Percentiles rank a stretch among this genome's conserved stretches.
These are phyloP conservation scores for Elymus sibiricus DNA, from an alignment of 176 grass and related monocot species.

Conservation along the genomic window DNA sequence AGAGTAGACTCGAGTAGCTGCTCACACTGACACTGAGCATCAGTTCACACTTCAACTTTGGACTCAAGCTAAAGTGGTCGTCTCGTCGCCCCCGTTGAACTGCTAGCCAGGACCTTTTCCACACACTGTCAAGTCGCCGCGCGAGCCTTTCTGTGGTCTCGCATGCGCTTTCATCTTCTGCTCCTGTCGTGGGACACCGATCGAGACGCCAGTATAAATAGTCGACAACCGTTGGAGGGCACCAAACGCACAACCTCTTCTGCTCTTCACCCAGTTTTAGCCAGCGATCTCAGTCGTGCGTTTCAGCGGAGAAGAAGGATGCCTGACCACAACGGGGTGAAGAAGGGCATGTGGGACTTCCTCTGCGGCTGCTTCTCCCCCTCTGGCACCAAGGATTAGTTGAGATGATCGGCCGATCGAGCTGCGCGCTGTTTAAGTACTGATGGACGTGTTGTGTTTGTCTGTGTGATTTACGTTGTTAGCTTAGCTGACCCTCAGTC, in stretches of 20 bases:
- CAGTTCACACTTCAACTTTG: neutral
- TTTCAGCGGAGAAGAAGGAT: neutral
- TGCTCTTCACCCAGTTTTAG: neutral
- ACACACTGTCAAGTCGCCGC: neutral
- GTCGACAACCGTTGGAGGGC: neutral
- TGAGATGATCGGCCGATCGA: neutral
- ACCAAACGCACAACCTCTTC: neutral
- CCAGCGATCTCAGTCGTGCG: too few species aligned
- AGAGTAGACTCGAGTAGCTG: too few species aligned
- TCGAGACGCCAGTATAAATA: neutral
- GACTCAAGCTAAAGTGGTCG: too few species aligned
- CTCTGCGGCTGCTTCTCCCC: slow-evolving; percentile 26
- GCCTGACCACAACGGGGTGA: slow-evolving; percentile 24
- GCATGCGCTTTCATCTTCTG: neutral
- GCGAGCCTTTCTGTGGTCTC: neutral
- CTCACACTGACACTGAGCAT: too few species aligned
- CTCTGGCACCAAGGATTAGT: neutral
- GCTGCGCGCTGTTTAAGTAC: neutral
- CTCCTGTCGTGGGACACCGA: neutral
- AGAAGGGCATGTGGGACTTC: slow-evolving; percentile 14
- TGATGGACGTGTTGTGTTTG: neutral
- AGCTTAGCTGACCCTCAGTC: neutral
- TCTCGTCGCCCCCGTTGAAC: neutral
- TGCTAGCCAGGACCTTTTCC: neutral
- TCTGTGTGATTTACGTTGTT: neutral